Evolutionary conservation across 2,329 filamentous ascomycete species (phyloP), one percentile per base, ranked within the genome.

Genomic region (Chalara sp.): DNA sequence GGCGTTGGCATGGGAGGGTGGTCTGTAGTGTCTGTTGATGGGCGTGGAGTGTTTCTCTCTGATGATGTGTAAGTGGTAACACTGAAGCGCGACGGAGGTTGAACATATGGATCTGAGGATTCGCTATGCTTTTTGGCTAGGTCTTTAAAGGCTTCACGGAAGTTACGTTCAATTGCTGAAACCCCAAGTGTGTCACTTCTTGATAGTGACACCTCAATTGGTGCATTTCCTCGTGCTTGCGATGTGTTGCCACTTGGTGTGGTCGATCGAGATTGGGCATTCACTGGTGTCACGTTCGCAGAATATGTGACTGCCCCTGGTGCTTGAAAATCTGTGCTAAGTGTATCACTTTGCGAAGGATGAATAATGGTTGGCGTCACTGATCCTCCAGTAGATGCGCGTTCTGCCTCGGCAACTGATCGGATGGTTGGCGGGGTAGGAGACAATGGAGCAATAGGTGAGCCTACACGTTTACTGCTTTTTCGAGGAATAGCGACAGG

Each of bases 401-500:
- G 47, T 44, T 46, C 54, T 30, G 61, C 64, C 59, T 65, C 62
- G 61, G 45, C 52, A 50, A 48, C 50, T 59, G 35, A 11, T 43
- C 50, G 56, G 52, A 62, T 48, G 50, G 57, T 55, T 21, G 21
- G 21, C 21, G 21, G 21, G n/a, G 54, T 41, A 40, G 48, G 52
- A 28, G 51, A 21, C 21, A 21, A 21, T 3, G 21, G 21, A 21
- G 21, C 21, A 53, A 56, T 47, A 42, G 61, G 61, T 29, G 60
- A 58, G 35, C 53, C 45, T 50, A 58, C 49, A 29, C 55, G 56
- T 59, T 72, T 78, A 61, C 67, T 72, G 60, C 67, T 75, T 63
- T 72, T 80, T 41, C 70, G 70, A 12, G 77, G 75, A 50, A 85
- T 70, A 53, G 69, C 76, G 41, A 86, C 67, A n/a, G 81, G 79